Base-by-base conservation (phyloP, 768 basidiomycete species). In the Russula foetens region DNA sequence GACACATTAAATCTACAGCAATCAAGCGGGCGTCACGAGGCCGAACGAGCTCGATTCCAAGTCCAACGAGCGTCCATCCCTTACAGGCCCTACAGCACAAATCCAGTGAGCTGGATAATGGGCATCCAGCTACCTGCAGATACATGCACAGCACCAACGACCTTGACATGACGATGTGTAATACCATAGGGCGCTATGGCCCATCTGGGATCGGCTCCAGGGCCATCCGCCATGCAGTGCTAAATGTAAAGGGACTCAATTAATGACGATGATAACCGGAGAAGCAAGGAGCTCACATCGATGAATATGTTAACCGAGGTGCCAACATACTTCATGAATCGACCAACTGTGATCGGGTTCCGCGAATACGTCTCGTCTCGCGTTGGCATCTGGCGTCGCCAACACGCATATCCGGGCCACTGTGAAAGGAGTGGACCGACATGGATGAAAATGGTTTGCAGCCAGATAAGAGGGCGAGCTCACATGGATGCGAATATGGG, bases 301-400 rank as follows among this genome's bases (percentile, higher is more conserved):
- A 62, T 38, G 23, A 56, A 62, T 8, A 26, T 57, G 1, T 57
- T 35, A 6, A 62, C 55, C 0, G 55, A 62, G 0, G 33, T 44
- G 3, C 26, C 55, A 5, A 62, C 23, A 5, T 52, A 35, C 17
- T 15, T 62, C 55, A 62, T 52, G 31, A 62, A 62, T n/a, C 60
- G 55, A 3, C 21, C 15, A 14, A 56, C 0, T n/a, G 49, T 62
- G 50, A 62, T 56, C 1, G 43, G 60, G 9, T 41, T 56, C 0
- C 44, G n/a, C n/a, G n/a, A 35, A n/a, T 4, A 17, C 9, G 55
- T 62, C 50, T 52, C 50, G 44, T 62, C 60, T 23, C 44, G 43
- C 5, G 21, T 12, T 0, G 43, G 26, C 7, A 62, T 46, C 55
- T 62, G 60, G 4, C 60, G 50, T 15, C 9, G 56, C 55, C 43